Evolutionary conservation across 2,329 filamentous ascomycete genomes (phyloP).

Genomic region (Sporothrix sp.): DNA sequence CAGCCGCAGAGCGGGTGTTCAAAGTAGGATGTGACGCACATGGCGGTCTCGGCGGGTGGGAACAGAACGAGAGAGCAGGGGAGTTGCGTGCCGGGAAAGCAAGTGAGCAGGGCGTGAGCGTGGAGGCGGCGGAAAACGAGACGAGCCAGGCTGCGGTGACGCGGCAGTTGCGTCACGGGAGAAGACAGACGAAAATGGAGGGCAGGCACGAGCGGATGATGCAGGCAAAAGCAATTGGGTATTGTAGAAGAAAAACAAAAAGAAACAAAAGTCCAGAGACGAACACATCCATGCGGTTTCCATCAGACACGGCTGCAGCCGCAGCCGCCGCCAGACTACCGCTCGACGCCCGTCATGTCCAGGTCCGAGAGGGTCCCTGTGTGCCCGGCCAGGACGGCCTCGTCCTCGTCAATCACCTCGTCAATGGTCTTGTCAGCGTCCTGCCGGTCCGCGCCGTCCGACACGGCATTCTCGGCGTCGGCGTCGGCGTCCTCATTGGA

Average conservation of each 20-base stretch:
- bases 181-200: neutral
- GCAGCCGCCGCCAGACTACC: neutral
- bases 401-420: slow-evolving; percentile 15
- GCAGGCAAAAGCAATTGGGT: slow-evolving; percentile 1
- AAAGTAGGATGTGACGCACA: slow-evolving; percentile 42
- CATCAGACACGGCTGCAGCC: neutral
- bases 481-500: neutral
- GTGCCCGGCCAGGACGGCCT: slow-evolving; percentile 10
- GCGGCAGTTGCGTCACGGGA: neutral
- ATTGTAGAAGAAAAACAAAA: neutral
- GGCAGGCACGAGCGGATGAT: neutral
- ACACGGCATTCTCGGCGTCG: neutral
- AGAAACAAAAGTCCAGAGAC: neutral
- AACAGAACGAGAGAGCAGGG: neutral
- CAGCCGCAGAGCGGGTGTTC: slow-evolving; percentile 40
- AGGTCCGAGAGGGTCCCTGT: slow-evolving; percentile 18
- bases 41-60: slow-evolving; percentile 18
- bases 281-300: neutral
- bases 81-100: no score
- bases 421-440: slow-evolving; percentile 2
- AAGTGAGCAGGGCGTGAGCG: no score
- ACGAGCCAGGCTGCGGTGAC: neutral
- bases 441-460: neutral
- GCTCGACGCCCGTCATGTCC: slow-evolving; percentile 15
- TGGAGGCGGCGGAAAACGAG: neutral